Conservation (phyloP, 441 rosid genomes). For the Populus hybrid region DNA sequence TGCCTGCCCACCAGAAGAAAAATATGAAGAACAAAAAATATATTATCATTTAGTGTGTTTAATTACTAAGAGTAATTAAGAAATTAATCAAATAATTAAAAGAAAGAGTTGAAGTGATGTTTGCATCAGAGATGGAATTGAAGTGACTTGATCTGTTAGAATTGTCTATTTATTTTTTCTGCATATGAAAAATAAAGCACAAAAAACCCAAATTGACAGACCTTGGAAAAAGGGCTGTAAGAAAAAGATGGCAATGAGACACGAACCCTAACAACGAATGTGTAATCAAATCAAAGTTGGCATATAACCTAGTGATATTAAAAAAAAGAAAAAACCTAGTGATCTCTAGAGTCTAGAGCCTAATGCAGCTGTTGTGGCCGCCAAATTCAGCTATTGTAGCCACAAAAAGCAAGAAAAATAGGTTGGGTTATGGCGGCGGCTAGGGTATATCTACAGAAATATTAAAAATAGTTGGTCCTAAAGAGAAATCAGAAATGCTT, state of each 20-base stretch:
- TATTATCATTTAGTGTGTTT: not conserved
- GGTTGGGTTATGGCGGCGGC: constrained; percentile 40
- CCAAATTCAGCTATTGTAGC: constrained; percentile 29
- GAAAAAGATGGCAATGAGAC: not conserved
- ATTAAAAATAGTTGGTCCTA: too few relatives aligned
- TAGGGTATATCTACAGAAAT: constrained; percentile 20
- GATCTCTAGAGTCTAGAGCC: constrained; percentile 1
- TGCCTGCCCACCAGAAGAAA: constrained; percentile 29
- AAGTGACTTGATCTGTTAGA: not conserved
- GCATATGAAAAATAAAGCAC: not conserved
- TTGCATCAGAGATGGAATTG: not conserved
- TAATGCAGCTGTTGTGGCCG: constrained; percentile 29
- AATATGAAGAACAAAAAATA: not conserved
- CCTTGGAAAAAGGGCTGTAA: not conserved
- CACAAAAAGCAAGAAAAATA: constrained; percentile 22
- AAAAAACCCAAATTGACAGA: not conserved
- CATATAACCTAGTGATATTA: not conserved
- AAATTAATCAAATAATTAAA: not conserved
- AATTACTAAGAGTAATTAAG: not conserved
- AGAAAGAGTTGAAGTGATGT: not conserved
- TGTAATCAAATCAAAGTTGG: not conserved
- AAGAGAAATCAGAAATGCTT: not conserved
- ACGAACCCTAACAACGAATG: not conserved
- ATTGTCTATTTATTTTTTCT: not conserved
- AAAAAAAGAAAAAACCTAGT: constrained; percentile 16